A percentile compares a stretch with the other conserved stretches of the same genome.
Conservation (phyloP, 305 asterid genomes). For the Caryopteris hybrid region DNA sequence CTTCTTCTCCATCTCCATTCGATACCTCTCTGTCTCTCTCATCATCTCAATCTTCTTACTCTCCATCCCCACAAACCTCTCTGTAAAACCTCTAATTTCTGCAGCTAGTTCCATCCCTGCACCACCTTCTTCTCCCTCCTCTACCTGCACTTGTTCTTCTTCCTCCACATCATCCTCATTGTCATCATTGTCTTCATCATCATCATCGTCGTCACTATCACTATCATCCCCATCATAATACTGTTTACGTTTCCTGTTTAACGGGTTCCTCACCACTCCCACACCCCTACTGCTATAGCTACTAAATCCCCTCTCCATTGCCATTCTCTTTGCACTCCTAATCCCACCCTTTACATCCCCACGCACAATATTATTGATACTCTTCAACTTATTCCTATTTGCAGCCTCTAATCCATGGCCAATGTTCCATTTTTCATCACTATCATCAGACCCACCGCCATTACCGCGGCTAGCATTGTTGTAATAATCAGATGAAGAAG, state of each 20-base stretch:
- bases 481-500: conserved; percentile 18
- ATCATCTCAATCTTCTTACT: conserved; percentile 73
- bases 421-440: conserved; percentile 46
- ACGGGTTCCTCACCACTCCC: conserved; percentile 29
- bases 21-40: conserved; percentile 53
- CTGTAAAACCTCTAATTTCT: conserved; percentile 66
- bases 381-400: conserved; percentile 44
- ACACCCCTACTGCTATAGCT: conserved; percentile 21
- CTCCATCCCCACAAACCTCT: conserved; percentile 81
- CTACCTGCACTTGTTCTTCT: conserved; percentile 20
- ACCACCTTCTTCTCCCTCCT: conserved; percentile 14
- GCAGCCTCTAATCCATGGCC: conserved; percentile 24
- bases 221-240: conserved; percentile 28
- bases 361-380: conserved; percentile 46
- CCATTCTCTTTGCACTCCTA: conserved; percentile 24
- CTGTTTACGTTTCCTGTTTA: conserved; percentile 32
- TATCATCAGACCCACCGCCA: conserved; percentile 35
- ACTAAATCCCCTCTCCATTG: conserved; percentile 21
- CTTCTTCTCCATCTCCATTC: conserved; percentile 88
- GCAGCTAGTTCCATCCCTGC: conserved; percentile 58
- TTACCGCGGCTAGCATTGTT: not conserved
- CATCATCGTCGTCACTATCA: conserved; percentile 33
- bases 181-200: conserved; percentile 27
- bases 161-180: conserved; percentile 22
- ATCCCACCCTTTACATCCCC: conserved; percentile 18